A percentile compares a stretch with the other conserved stretches of the same genome.
These are phyloP conservation scores for Hypoxylon sp. DNA, from an alignment of 2,329 filamentous ascomycete genomes.

Conservation along the genomic window DNA sequence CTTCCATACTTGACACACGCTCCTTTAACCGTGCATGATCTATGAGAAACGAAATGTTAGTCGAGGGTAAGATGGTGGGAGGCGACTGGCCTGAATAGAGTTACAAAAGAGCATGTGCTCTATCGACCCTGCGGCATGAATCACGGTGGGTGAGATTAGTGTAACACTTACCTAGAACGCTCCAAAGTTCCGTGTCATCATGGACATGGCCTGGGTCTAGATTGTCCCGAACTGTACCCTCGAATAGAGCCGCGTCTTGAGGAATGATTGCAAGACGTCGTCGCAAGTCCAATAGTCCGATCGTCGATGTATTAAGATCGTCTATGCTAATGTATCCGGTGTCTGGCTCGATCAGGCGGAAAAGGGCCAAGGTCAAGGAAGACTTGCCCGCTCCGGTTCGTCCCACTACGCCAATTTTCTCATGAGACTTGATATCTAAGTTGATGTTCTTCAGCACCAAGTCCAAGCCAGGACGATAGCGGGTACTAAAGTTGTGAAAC, in stretches of 20 bases:
- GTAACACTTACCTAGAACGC: slow-evolving; percentile 81
- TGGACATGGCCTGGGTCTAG: slow-evolving; percentile 94
- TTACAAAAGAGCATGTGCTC: slow-evolving; percentile 47
- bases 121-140: slow-evolving; percentile 45
- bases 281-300: slow-evolving; percentile 90
- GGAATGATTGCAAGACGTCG: slow-evolving; percentile 95
- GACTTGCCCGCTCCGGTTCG: slow-evolving; percentile 97
- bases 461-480: slow-evolving; percentile 91
- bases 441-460: slow-evolving; percentile 94
- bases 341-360: slow-evolving; percentile 93
- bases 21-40: slow-evolving; percentile 96
- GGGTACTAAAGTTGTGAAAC: slow-evolving; percentile 94
- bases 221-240: slow-evolving; percentile 93
- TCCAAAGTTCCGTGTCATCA: slow-evolving; percentile 98
- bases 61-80: slow-evolving; percentile 46
- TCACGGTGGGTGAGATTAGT: slow-evolving; percentile 43
- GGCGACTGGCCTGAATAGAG: slow-evolving; percentile 39
- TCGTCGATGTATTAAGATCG: slow-evolving; percentile 87
- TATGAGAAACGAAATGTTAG: slow-evolving; percentile 62
- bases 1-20: slow-evolving; percentile 87
- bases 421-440: slow-evolving; percentile 92
- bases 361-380: slow-evolving; percentile 90
- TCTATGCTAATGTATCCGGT: slow-evolving; percentile 92
- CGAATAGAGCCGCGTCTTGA: slow-evolving; percentile 96
- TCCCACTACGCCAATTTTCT: slow-evolving; percentile 98